phyloP scores from a whole-genome alignment of 108 stramenopile genomes.

The Conticribra weissflogii region DNA sequence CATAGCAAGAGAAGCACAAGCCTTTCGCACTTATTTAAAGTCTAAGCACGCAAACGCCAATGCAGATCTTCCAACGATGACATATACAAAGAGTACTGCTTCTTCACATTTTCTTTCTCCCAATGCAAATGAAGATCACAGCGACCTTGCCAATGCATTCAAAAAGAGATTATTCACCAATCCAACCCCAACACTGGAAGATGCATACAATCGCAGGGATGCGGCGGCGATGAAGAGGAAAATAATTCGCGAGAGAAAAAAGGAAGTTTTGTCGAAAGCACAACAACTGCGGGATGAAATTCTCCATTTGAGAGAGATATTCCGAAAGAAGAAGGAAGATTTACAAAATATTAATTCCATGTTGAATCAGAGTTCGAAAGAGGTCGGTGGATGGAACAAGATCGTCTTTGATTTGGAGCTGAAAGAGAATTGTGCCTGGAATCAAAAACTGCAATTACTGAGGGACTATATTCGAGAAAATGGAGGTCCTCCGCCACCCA shows the following conservation, averaged over 20 bases:
- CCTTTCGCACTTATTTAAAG: no score
- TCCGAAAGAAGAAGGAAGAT: constrained; percentile 3
- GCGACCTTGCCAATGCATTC: not conserved
- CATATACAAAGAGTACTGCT: no score
- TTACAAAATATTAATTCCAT: constrained; percentile 6
- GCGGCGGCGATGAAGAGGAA: constrained; percentile 3
- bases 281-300: constrained; percentile 4
- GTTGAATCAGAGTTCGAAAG: constrained; percentile 3
- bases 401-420: constrained; percentile 22
- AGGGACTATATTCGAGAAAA: constrained; percentile 6
- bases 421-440: constrained; percentile 21
- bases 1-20: no score
- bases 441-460: constrained; percentile 7
- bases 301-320: not conserved
- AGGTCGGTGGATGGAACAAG: constrained; percentile 14
- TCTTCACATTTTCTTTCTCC: no score
- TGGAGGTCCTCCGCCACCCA: not conserved
- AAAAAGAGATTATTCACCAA: not conserved
- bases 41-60: no score
- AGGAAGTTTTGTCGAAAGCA: not conserved
- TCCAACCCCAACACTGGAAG: constrained; percentile 4
- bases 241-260: not conserved
- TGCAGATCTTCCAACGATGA: no score
- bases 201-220: constrained; percentile 9
- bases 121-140: not conserved